Base-by-base conservation (phyloP, 1,284 basidiomycete genomes). In the Irpex rosettiformis region DNA sequence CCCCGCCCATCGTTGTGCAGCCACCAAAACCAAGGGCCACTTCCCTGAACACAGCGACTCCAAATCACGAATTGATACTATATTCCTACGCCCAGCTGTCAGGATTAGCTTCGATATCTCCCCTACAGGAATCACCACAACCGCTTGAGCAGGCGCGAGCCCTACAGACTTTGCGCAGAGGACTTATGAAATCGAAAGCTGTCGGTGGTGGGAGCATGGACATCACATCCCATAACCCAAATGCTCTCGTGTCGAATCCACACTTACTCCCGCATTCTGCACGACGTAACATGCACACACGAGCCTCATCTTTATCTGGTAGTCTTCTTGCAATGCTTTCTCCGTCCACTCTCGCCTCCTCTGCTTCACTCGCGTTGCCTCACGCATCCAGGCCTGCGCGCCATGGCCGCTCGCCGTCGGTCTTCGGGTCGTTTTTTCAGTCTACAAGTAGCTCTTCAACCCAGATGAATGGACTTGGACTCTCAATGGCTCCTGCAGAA, bases 41-140 rank as follows among this genome's bases (percentile, higher is more conserved):
- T 25, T 49, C 48, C 8, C 27, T 24, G 4, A 16, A 24, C 21
- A 25, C 21, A n/a, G 21, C 66, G 6, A 52, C 57, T 1, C 53
- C 67, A 5, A 68, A 68, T 58, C 79, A 80, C 6, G 89, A 93
- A 64, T 75, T 90, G 10, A 81, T 95, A n/a, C 78, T 95, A 0
- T 96, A 94, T 72, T 86, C 93, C 0, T 95, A 94, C 68, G 91
- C 88, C 0, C 93, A 94, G 65, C 78, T 95, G 25, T 76, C 83
- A n/a, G 93, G 93, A 2, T 82, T 77, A 0, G 75, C 88, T 55
- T 77, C 81, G 28, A 69, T 87, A 42, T 64, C 68, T 3, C 71
- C 76, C 2, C 61, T 69, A 2, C 62, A 67, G n/a, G 63, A 64
- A 37, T 59, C 61, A 10, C 62, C 64, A 24, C 59, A 62, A 22